Evolutionary conservation across 371 early-diverging fungal genomes (phyloP).

Genomic region (Dentiscutata heterogama): DNA sequence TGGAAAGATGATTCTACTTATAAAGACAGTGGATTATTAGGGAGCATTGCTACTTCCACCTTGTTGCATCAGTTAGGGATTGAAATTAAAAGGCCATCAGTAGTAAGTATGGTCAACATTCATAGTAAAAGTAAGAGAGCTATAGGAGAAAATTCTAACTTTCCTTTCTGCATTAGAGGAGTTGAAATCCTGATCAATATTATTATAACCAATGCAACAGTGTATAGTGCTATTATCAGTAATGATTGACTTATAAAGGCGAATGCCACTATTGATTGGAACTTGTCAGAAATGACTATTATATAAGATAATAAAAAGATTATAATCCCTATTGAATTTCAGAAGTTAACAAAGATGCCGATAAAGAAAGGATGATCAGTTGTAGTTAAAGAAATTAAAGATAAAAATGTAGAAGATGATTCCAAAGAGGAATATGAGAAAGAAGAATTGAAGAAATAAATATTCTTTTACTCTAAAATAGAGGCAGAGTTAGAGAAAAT

Average conservation of each 20-base stretch:
- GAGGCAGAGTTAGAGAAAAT: too few relatives aligned
- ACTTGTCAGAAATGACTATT: too few relatives aligned
- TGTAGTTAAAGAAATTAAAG: too few relatives aligned
- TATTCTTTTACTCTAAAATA: too few relatives aligned
- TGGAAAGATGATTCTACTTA: background rate
- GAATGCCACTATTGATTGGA: too few relatives aligned
- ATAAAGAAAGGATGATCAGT: too few relatives aligned
- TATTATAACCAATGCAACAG: background rate
- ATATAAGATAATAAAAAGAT: too few relatives aligned
- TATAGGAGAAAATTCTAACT: background rate
- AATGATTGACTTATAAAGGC: background rate
- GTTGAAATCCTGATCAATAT: background rate
- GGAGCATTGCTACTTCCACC: background rate
- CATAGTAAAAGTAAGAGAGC: background rate
- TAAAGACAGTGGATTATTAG: background rate
- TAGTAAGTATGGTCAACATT: background rate
- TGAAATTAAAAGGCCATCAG: background rate
- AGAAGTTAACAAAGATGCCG: too few relatives aligned
- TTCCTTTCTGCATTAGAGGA: background rate
- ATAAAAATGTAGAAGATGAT: too few relatives aligned
- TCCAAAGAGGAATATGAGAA: too few relatives aligned
- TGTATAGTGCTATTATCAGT: background rate
- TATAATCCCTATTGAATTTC: too few relatives aligned
- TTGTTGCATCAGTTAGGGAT: background rate
- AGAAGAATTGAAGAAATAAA: too few relatives aligned